Evolutionary conservation across 2,329 filamentous ascomycete species (phyloP).

Genomic region (Diaporthe aspalathi): DNA sequence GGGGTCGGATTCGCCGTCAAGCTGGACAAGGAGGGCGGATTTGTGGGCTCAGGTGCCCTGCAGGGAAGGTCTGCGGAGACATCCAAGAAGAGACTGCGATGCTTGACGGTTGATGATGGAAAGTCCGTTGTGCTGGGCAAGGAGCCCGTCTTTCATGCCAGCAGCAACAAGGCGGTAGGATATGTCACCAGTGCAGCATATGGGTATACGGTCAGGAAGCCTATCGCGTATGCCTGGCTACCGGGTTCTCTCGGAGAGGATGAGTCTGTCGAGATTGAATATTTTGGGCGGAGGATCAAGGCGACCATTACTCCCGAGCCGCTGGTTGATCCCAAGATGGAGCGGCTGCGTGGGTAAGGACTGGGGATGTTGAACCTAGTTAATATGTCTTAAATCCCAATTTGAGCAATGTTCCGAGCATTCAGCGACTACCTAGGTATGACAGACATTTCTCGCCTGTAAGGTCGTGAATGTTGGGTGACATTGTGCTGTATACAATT

Average conservation of each 20-base stretch:
- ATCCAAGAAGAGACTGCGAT: conserved; percentile 53
- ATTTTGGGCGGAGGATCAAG: conserved; percentile 65
- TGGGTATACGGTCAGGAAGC: conserved; percentile 68
- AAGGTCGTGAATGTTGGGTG: no score
- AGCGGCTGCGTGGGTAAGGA: conserved; percentile 22
- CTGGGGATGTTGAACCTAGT: neutral
- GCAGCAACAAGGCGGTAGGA: conserved; percentile 55
- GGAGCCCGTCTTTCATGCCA: conserved; percentile 67
- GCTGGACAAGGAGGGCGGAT: conserved; percentile 55
- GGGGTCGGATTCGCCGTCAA: conserved; percentile 65
- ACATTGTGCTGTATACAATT: no score
- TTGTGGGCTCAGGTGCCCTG: conserved; percentile 64
- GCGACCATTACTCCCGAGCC: conserved; percentile 66
- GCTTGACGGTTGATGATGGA: conserved; percentile 67
- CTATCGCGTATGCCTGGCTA: conserved; percentile 69
- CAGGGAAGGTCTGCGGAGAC: conserved; percentile 53
- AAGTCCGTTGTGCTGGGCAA: conserved; percentile 69
- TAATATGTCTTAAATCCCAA: neutral
- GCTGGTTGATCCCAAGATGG: conserved; percentile 51
- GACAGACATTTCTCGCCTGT: neutral
- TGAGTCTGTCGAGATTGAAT: conserved; percentile 67
- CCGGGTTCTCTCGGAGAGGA: conserved; percentile 60
- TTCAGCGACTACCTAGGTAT: neutral
- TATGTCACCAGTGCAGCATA: conserved; percentile 73
- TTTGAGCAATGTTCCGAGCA: neutral